A percentile compares a stretch with the other conserved stretches of the same genome.
These are phyloP conservation scores for Parascedosporium putredinis DNA, from an alignment of 2,329 filamentous ascomycete species.

Conservation along the genomic window DNA sequence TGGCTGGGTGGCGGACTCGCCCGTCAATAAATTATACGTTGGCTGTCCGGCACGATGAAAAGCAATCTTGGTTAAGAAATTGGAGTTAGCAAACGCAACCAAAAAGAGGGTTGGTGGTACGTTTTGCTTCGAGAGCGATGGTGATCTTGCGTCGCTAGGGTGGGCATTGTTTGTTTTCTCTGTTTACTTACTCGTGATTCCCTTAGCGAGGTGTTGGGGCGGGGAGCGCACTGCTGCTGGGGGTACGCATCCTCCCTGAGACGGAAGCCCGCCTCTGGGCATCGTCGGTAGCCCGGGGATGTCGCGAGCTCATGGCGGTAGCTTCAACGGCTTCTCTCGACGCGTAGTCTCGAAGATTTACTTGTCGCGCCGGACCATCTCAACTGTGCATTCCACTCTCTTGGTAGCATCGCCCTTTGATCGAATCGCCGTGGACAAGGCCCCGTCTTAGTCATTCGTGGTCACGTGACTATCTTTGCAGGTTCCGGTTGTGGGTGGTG, in stretches of 20 bases:
- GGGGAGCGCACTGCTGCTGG: constrained; percentile 20
- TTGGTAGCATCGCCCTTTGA: too few species aligned
- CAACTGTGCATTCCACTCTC: too few species aligned
- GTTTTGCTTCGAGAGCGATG: too few species aligned
- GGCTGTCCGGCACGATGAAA: constrained; percentile 43
- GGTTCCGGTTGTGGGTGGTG: too few species aligned
- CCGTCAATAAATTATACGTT: constrained; percentile 49
- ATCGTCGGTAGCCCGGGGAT: constrained; percentile 18
- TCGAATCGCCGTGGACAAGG: too few species aligned
- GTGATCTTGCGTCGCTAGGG: too few species aligned
- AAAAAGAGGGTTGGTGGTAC: too few species aligned
- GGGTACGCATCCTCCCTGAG: constrained; percentile 22
- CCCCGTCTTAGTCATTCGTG: too few species aligned
- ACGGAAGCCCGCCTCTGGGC: constrained; percentile 19
- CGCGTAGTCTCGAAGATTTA: not conserved
- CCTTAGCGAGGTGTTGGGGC: constrained; percentile 24
- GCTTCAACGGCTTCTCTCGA: not conserved
- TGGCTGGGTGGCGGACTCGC: constrained; percentile 30
- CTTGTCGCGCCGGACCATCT: not conserved
- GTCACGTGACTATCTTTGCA: too few species aligned
- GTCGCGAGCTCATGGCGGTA: constrained; percentile 22
- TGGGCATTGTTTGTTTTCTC: too few species aligned
- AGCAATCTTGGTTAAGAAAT: constrained; percentile 30
- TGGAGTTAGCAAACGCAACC: constrained; percentile 1
- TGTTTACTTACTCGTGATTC: constrained; percentile 28